Base-by-base conservation (phyloP, 2,329 filamentous ascomycete genomes). In the Sporothrix pseudoabietina region DNA sequence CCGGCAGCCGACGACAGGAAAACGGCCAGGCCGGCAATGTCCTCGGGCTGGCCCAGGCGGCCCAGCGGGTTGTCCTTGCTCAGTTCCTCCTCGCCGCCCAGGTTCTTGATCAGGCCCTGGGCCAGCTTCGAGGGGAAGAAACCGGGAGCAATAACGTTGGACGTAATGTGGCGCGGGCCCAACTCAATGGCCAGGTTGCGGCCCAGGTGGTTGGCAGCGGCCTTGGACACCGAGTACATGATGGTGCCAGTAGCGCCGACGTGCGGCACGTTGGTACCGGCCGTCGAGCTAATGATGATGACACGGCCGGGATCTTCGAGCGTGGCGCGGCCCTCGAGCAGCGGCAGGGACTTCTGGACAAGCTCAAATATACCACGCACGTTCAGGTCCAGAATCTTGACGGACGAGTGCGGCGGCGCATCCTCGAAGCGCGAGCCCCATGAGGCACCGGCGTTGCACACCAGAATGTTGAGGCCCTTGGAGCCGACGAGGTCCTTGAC, bases 281-380 rank as follows among this genome's bases (percentile, higher is more conserved):
- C 90, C 0, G 91, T 87, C 7, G 89, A 91, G 69, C 87, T 89
- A 30, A 91, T 90, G 57, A 91, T 86, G 55, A 93, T 85, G 41
- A 93, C 86, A 32, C 90, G 84, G 1, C 88, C 87, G 2, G 91
- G 90, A 63, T 88, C 83, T 30, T 85, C 80, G 30, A 81, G 76
- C 0, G 85, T 86, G 1, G 72, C 74, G 32, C 70, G 70, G 14
- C 61, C 39, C 68, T 63, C 54, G 32, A 76, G 66, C 63, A 76
- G 73, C 30, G 75, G 75, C 52, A 76, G 72, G 75, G 30, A 87
- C 84, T 87, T 85, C 78, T 92, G 89, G 35, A 90, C 87, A 8
- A 89, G 87, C 76, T 90, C 88, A 78, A 93, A 92, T 3, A 93
- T 88, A 54, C 88, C 90, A 82, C 91, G 89, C 59, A 92, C 90